Base-by-base conservation (phyloP, 805 yeast genomes). In the Candida manassasensis region DNA sequence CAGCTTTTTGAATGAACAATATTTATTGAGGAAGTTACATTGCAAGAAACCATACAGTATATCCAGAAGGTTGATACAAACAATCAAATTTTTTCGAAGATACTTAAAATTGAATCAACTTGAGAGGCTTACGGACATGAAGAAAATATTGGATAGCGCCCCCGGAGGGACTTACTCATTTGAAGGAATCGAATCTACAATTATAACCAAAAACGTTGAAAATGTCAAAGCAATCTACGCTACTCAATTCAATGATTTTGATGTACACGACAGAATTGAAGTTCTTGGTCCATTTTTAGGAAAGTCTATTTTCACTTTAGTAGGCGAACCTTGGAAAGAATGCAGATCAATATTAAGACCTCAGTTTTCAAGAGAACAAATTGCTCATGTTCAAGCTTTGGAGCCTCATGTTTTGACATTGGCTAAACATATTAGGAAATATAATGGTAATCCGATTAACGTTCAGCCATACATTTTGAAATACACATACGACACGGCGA, bases 281-380 rank as follows among this genome's bases (percentile, higher is more conserved):
- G 58, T 50, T 33, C 57, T 60, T 41, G 38, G 44, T 18, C 63
- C 63, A 18, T 45, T 61, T 3, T 48, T 62, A 25, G 69, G 67
- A 4, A 63, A 61, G 37, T 67, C 67, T 3, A 56, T 63, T 18
- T 63, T 63, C 44, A 61, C 68, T 12, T 49, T 61, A 21, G 68
- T 61, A 39, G 58, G 59, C 16, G 49, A 43, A 15, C 65, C 67
- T n/a, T 62, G 68, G 69, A 62, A 62, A 41, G 57, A 60, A 29
- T 52, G 60, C 18, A 44, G 69, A 35, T 55, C 63, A 6, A 47
- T 63, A 48, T 53, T 63, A 37, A 50, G 68, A 38, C 69, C 69
- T 4, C 63, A 59, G 35, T 63, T 62, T 41, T 51, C 64, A 10
- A 53, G 67, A 40, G 67, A 61, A 38, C 63, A 60, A 40, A 50